These are phyloP conservation scores for Nitzschia inconspicua DNA, from an alignment of 108 stramenopile genomes.

Conservation along the genomic window DNA sequence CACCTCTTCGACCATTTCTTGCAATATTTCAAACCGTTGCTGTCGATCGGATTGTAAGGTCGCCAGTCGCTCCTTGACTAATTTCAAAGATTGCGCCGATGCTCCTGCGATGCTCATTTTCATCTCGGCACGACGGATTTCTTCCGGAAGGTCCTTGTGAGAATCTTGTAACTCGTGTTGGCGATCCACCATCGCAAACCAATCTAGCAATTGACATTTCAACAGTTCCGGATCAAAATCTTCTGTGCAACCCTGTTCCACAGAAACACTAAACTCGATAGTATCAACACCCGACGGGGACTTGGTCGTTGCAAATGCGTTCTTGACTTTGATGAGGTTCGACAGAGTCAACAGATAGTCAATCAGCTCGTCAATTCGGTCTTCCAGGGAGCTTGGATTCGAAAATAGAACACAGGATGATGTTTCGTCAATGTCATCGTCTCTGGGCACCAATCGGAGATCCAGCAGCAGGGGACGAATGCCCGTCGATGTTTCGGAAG, in stretches of 20 bases:
- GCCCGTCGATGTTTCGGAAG: conserved; percentile 69
- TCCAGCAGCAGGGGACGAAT: conserved; percentile 85
- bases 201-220: conserved; percentile 63
- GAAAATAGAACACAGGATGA: background rate
- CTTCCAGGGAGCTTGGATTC: background rate
- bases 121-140: conserved; percentile 74
- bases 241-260: conserved; percentile 40
- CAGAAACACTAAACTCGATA: conserved; percentile 25
- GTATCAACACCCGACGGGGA: background rate
- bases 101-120: conserved; percentile 68
- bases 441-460: conserved; percentile 72
- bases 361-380: conserved; percentile 16
- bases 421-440: conserved; percentile 28
- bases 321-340: conserved; percentile 5
- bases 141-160: conserved; percentile 40
- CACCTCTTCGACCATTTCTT: conserved; percentile 77
- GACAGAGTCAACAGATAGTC: conserved; percentile 10
- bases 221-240: conserved; percentile 68
- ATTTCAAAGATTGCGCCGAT: conserved; percentile 41
- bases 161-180: conserved; percentile 48
- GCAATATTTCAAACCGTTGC: conserved; percentile 61
- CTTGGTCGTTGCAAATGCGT: conserved; percentile 7
- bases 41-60: conserved; percentile 48
- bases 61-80: conserved; percentile 57
- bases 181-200: conserved; percentile 69